Percentiles rank a stretch among this genome's conserved stretches.
Conservation (phyloP, 2,329 filamentous ascomycete genomes). For the Massarina eburnea region DNA sequence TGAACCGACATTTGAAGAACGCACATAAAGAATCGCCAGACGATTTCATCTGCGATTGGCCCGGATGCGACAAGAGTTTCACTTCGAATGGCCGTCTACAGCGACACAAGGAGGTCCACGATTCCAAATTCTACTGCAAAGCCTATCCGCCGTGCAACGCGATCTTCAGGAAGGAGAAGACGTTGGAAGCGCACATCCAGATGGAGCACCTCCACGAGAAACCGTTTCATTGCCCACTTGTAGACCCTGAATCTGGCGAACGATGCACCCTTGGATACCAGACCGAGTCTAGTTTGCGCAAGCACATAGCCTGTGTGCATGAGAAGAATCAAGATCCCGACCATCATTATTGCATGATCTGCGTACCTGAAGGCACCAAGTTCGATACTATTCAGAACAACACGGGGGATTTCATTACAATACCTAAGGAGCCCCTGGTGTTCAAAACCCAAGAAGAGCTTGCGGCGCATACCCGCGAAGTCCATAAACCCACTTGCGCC, state of each 20-base stretch:
- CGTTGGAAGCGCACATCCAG: constrained; percentile 79
- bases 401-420: constrained; percentile 12
- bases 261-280: constrained; percentile 72
- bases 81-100: constrained; percentile 76
- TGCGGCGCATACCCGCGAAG: constrained; percentile 70
- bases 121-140: constrained; percentile 74
- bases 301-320: constrained; percentile 72
- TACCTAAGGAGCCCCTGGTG: constrained; percentile 22
- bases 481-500: constrained; percentile 71
- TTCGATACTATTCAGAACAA: constrained; percentile 32
- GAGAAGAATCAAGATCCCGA: no score
- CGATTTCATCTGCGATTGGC: constrained; percentile 69
- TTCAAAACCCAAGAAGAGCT: constrained; percentile 75
- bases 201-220: constrained; percentile 72
- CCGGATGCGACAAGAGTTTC: constrained; percentile 77
- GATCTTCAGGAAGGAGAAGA: constrained; percentile 85
- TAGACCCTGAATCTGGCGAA: constrained; percentile 55
- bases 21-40: constrained; percentile 66
- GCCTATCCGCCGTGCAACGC: constrained; percentile 70
- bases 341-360: constrained; percentile 76
- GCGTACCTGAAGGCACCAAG: constrained; percentile 45
- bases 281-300: constrained; percentile 68
- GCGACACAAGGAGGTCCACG: constrained; percentile 76
- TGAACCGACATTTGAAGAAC: constrained; percentile 82
- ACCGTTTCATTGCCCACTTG: constrained; percentile 69